Evolutionary conservation across 1,284 basidiomycete species (phyloP).

Genomic region (Dichomitus squalens): DNA sequence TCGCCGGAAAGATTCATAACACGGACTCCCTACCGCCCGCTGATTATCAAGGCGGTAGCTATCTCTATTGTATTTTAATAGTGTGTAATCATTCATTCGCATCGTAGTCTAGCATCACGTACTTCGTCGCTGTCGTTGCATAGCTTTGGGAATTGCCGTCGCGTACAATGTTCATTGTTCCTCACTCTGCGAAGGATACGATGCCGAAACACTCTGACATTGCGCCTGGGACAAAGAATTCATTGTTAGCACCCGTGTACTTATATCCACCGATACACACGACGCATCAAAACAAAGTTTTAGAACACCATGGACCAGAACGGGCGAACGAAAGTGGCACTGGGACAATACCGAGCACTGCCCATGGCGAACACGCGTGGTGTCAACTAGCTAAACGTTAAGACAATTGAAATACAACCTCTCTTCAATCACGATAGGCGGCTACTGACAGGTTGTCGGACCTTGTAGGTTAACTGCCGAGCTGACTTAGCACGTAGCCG

Average conservation of each 20-base stretch:
- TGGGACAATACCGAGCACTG: too few relatives aligned
- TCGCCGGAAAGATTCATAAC: constrained; percentile 41
- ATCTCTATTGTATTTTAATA: constrained; percentile 3
- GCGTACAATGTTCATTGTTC: background rate
- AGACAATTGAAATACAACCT: too few relatives aligned
- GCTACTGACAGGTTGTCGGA: too few relatives aligned
- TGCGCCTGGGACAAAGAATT: background rate
- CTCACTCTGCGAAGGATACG: background rate
- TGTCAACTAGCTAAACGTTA: too few relatives aligned
- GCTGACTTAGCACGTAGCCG: background rate
- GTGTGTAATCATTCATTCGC: constrained; percentile 1
- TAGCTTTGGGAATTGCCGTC: background rate
- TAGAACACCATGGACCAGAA: too few relatives aligned
- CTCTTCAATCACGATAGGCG: too few relatives aligned
- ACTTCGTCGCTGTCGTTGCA: constrained; percentile 1
- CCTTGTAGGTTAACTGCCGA: background rate
- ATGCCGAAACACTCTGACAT: background rate
- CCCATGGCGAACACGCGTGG: too few relatives aligned
- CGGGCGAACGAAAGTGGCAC: too few relatives aligned
- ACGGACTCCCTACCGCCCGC: background rate
- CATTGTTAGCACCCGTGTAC: too few relatives aligned
- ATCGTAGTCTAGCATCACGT: constrained; percentile 8
- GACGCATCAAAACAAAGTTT: too few relatives aligned
- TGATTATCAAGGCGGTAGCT: background rate
- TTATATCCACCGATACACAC: too few relatives aligned